phyloP scores from a whole-genome alignment of 2,329 filamentous ascomycete species.

The Dryadomyces quercivorus region DNA sequence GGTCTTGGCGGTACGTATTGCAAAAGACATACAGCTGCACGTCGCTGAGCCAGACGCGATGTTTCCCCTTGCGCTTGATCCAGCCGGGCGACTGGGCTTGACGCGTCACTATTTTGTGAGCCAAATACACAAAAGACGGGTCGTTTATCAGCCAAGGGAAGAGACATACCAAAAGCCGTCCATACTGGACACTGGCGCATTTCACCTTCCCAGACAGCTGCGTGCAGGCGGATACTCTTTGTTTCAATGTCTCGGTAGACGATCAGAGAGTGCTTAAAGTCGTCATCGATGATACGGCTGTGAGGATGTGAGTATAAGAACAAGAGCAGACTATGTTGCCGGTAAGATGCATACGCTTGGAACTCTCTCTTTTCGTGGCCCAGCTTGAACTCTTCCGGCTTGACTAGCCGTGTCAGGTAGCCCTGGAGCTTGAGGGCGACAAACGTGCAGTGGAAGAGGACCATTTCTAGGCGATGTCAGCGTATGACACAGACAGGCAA shows the following conservation, averaged over 20 bases:
- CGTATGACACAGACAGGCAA: too few species aligned
- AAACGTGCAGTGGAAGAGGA: slow-evolving; percentile 47
- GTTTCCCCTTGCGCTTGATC: slow-evolving; percentile 34
- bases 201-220: slow-evolving; percentile 41
- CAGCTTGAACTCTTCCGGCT: slow-evolving; percentile 31
- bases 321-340: not conserved
- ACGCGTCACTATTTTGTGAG: slow-evolving; percentile 32
- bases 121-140: not conserved
- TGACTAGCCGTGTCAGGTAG: slow-evolving; percentile 28
- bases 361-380: slow-evolving; percentile 39
- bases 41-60: slow-evolving; percentile 38
- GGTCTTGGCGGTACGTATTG: slow-evolving; percentile 38
- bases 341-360: slow-evolving; percentile 40
- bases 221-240: slow-evolving; percentile 39
- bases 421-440: slow-evolving; percentile 42
- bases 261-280: slow-evolving; percentile 37
- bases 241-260: slow-evolving; percentile 40
- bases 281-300: slow-evolving; percentile 45
- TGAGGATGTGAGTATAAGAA: not conserved
- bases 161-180: slow-evolving; percentile 47
- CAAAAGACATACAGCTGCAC: slow-evolving; percentile 48
- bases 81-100: slow-evolving; percentile 35
- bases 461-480: slow-evolving; percentile 33
- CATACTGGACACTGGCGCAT: slow-evolving; percentile 45
- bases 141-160: not conserved